Base-by-base conservation (phyloP, 78 protist genomes). In the Acrasis kona region DNA sequence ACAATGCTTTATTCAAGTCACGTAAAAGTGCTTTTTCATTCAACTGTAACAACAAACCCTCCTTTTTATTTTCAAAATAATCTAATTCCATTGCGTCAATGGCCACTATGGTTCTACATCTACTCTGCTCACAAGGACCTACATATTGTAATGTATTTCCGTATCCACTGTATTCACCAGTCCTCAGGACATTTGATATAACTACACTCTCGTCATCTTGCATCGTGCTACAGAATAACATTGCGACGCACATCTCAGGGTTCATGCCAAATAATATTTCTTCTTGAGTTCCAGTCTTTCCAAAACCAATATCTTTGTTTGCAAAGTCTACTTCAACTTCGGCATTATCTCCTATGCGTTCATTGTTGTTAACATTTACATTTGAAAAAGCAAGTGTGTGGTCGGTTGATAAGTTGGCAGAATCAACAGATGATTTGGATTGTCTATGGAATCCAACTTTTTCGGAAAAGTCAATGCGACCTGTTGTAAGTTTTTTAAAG, bases 321-420 rank as follows among this genome's bases (percentile, higher is more conserved):
- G 91, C 87, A 80, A 87, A 87, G 82, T 87, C 91, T 19, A 27
- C 85, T 9, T 77, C n/a, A n/a, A n/a, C n/a, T n/a, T n/a, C n/a
- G n/a, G n/a, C n/a, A n/a, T n/a, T n/a, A n/a, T n/a, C n/a, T n/a
- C n/a, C n/a, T n/a, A n/a, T n/a, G n/a, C n/a, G n/a, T n/a, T n/a
- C n/a, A n/a, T n/a, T n/a, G n/a, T n/a, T n/a, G n/a, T n/a, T n/a
- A n/a, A n/a, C n/a, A n/a, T n/a, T n/a, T n/a, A n/a, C n/a, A n/a
- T n/a, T n/a, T n/a, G n/a, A n/a, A n/a, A n/a, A n/a, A n/a, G n/a
- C n/a, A n/a, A n/a, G n/a, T n/a, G n/a, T n/a, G n/a, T n/a, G n/a
- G n/a, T n/a, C n/a, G n/a, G n/a, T n/a, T n/a, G n/a, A n/a, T n/a
- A n/a, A n/a, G n/a, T n/a, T n/a, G n/a, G n/a, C n/a, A n/a, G n/a